A percentile compares a stretch with the other conserved stretches of the same genome.
These are phyloP conservation scores for Ascochyta pisi DNA, from an alignment of 2,329 filamentous ascomycete genomes.

Conservation along the genomic window DNA sequence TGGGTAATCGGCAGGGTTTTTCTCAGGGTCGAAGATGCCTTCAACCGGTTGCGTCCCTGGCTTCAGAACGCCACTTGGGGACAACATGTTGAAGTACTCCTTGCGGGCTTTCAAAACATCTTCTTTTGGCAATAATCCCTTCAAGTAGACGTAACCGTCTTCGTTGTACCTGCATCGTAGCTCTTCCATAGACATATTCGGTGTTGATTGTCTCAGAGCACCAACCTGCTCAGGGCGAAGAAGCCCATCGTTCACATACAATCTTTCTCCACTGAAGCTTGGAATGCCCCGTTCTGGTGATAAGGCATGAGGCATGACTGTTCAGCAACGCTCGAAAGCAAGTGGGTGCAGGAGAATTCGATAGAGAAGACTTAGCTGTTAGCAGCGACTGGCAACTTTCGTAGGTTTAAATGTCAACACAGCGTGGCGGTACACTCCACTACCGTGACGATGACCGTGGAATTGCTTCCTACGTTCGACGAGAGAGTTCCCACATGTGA, in stretches of 20 bases:
- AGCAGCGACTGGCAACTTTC: neutral
- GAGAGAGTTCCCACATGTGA: conserved; percentile 21
- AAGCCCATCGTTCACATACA: conserved; percentile 57
- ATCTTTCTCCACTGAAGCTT: conserved; percentile 37
- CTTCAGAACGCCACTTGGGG: conserved; percentile 63
- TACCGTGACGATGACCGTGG: neutral
- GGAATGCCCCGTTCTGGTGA: conserved; percentile 30
- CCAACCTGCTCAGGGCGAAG: conserved; percentile 55
- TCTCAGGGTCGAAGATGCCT: conserved; percentile 60
- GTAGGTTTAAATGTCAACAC: neutral
- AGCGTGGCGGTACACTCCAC: neutral
- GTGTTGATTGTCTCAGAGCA: conserved; percentile 53
- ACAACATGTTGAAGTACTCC: conserved; percentile 61
- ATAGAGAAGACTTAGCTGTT: neutral
- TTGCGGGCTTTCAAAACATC: conserved; percentile 61
- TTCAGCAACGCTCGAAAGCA: neutral
- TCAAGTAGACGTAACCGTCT: conserved; percentile 64
- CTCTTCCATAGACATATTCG: conserved; percentile 56
- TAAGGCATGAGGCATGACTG: conserved; percentile 45
- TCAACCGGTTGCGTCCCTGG: conserved; percentile 59
- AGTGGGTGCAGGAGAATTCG: neutral
- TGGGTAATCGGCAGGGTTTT: conserved; percentile 55
- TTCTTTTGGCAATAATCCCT: conserved; percentile 59
- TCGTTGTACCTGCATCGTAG: conserved; percentile 55
- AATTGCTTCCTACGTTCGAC: conserved; percentile 7